Conservation (phyloP, 1,139 yeast genomes). For the Suhomyces chickasaworum region DNA sequence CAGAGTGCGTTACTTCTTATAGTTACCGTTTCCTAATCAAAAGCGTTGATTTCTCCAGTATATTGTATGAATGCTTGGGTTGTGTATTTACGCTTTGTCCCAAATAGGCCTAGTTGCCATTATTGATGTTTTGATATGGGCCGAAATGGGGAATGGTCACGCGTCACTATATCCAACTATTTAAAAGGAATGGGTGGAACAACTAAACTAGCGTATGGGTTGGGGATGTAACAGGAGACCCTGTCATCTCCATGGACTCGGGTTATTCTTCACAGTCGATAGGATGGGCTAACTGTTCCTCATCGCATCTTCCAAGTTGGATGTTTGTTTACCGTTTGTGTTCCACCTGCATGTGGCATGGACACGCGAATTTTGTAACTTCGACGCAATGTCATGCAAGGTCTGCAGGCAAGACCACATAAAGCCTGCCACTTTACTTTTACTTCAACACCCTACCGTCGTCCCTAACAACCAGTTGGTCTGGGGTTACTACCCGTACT, state of each 20-base stretch:
- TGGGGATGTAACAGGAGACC: neutral
- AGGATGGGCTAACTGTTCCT: neutral
- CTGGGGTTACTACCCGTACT: neutral
- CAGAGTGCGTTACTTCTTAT: neutral
- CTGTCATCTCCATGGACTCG: too few species aligned
- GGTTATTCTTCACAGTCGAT: neutral
- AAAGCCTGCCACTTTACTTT: neutral
- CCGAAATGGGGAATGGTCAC: neutral
- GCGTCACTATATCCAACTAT: too few species aligned
- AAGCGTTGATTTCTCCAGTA: neutral
- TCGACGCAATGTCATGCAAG: neutral
- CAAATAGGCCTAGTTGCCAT: neutral
- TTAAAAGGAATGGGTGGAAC: neutral
- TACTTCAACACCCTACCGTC: neutral
- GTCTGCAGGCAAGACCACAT: neutral
- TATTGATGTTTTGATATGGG: neutral
- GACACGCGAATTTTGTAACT: neutral
- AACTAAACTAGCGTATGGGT: neutral
- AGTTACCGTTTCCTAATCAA: neutral
- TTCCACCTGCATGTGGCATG: neutral
- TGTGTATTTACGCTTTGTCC: neutral
- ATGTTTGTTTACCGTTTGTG: neutral
- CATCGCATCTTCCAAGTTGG: neutral
- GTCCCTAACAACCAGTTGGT: neutral
- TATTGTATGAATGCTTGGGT: neutral